phyloP scores from a whole-genome alignment of 176 grass and related monocot genomes.

The Lolium multiflorum region DNA sequence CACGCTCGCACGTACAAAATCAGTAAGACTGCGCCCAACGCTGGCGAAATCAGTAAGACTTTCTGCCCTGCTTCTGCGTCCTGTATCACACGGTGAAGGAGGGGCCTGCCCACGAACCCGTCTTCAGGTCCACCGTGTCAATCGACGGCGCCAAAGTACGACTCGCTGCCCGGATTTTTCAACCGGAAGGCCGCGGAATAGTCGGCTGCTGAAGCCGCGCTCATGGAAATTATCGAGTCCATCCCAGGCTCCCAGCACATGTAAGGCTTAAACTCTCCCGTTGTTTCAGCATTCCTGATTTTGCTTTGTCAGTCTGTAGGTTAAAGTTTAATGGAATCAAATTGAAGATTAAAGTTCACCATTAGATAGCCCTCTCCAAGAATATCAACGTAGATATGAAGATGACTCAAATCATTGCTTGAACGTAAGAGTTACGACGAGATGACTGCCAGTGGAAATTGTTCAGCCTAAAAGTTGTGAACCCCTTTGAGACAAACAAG shows the following conservation, averaged over 20 bases:
- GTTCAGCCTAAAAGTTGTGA: no score
- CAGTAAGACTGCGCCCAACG: neutral
- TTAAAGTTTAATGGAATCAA: no score
- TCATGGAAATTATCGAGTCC: slow-evolving; percentile 63
- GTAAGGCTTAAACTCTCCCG: slow-evolving; percentile 25
- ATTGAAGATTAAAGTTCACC: no score
- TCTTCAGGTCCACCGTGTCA: slow-evolving; percentile 80
- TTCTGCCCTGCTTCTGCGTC: neutral
- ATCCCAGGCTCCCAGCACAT: slow-evolving; percentile 38
- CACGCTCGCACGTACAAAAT: no score
- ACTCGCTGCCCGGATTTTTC: slow-evolving; percentile 82
- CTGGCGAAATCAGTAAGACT: slow-evolving; percentile 22
- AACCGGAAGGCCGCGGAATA: slow-evolving; percentile 85
- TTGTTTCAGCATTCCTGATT: neutral
- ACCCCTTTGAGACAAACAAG: no score
- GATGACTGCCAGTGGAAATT: no score
- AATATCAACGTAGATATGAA: no score
- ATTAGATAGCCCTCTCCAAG: no score
- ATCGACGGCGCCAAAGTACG: slow-evolving; percentile 63
- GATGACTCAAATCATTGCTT: no score
- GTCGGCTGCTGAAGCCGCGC: slow-evolving; percentile 83
- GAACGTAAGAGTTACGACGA: no score
- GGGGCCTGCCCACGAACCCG: slow-evolving; percentile 83
- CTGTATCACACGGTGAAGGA: slow-evolving; percentile 73
- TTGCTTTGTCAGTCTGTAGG: neutral